These are phyloP conservation scores for Mycena filopes DNA, from an alignment of 768 basidiomycete species.

Conservation along the genomic window DNA sequence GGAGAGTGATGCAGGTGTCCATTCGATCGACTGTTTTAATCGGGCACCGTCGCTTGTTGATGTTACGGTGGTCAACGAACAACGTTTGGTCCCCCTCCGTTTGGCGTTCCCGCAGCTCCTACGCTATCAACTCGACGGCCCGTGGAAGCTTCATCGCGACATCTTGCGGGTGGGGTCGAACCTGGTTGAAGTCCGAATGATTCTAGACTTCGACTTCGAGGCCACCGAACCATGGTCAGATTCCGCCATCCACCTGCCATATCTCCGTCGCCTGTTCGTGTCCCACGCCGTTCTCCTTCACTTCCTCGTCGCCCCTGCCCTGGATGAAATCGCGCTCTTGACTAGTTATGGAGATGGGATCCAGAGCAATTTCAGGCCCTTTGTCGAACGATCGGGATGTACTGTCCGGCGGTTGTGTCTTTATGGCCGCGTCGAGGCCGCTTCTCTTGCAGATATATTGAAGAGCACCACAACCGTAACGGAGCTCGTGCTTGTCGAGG, in stretches of 20 bases:
- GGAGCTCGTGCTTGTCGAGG: no score
- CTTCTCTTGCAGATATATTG: no score
- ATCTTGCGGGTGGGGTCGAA: background rate
- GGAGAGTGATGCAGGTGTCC: background rate
- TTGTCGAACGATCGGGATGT: no score
- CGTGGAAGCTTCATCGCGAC: background rate
- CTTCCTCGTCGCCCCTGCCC: background rate
- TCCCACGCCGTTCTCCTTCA: background rate
- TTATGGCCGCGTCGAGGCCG: no score
- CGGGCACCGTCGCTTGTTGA: background rate
- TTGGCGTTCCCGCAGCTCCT: background rate
- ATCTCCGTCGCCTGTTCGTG: background rate
- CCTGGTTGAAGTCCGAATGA: constrained; percentile 4
- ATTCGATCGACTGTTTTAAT: background rate
- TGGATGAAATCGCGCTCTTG: no score
- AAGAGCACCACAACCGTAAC: no score
- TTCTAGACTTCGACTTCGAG: background rate
- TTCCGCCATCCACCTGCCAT: background rate
- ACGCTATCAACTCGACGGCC: background rate
- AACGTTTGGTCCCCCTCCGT: background rate
- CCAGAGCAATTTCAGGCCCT: no score
- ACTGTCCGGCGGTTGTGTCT: no score
- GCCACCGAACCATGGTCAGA: background rate
- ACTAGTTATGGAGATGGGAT: no score
- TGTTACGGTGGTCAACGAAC: background rate